Conservation (phyloP, 2,329 filamentous ascomycete genomes). For the Diaporthe nobilis region DNA sequence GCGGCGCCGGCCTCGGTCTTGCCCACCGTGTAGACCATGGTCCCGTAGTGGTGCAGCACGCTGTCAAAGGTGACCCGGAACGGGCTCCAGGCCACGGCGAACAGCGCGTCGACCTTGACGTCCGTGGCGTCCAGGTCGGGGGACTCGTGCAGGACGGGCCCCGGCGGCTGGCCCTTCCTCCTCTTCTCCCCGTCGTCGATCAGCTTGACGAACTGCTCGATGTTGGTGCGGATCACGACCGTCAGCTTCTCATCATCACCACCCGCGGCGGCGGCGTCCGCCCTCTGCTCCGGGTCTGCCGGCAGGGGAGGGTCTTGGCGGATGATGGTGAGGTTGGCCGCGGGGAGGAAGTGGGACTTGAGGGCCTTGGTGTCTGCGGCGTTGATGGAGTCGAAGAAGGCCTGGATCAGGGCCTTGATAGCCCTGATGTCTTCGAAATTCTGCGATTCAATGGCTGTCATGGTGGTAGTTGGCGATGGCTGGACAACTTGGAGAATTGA, state of each 20-base stretch:
- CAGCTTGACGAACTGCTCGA: slow-evolving; percentile 38
- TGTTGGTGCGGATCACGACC: slow-evolving; percentile 35
- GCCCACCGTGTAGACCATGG: slow-evolving; percentile 38
- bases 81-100: slow-evolving; percentile 38
- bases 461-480: slow-evolving; percentile 7
- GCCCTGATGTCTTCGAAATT: slow-evolving; percentile 27
- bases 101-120: slow-evolving; percentile 35
- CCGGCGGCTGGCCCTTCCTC: slow-evolving; percentile 29
- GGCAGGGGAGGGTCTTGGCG: slow-evolving; percentile 38
- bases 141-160: slow-evolving; percentile 34
- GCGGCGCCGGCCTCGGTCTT: slow-evolving; percentile 14
- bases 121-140: slow-evolving; percentile 36
- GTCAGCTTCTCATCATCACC: slow-evolving; percentile 30
- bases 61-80: slow-evolving; percentile 38
- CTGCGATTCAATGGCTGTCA: slow-evolving; percentile 35
- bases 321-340: slow-evolving; percentile 37
- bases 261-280: not conserved
- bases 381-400: slow-evolving; percentile 41
- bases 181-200: slow-evolving; percentile 35
- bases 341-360: slow-evolving; percentile 33
- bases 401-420: slow-evolving; percentile 41
- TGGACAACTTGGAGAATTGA: not conserved
- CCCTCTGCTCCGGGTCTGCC: not conserved
- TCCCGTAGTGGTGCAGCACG: slow-evolving; percentile 40
- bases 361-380: slow-evolving; percentile 37